phyloP scores from a whole-genome alignment of 352 stramenopile genomes.

The Pseudoperonospora humuli region DNA sequence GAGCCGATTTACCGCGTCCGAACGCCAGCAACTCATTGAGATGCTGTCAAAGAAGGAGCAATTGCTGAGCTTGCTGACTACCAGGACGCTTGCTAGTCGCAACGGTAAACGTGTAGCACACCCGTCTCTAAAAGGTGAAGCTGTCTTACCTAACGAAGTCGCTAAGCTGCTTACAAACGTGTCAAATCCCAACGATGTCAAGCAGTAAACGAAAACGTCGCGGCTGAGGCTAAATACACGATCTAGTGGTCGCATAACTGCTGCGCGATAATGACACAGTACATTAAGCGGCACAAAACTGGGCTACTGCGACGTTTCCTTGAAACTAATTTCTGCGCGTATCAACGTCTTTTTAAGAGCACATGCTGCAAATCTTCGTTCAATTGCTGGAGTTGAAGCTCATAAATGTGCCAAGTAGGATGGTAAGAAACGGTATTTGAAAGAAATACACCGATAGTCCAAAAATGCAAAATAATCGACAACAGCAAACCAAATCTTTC shows the following conservation, averaged over 20 bases:
- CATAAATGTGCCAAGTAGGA: too few species aligned
- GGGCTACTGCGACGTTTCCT: too few species aligned
- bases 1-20: slow-evolving; percentile 26
- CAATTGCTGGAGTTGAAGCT: too few species aligned
- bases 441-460: slow-evolving; percentile 3
- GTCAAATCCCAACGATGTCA: slow-evolving; percentile 7
- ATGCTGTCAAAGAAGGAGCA: slow-evolving; percentile 77
- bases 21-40: slow-evolving; percentile 70
- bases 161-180: slow-evolving; percentile 37
- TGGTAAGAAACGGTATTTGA: too few species aligned
- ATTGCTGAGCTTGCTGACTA: slow-evolving; percentile 68
- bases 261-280: too few species aligned
- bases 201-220: slow-evolving; percentile 17
- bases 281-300: too few species aligned
- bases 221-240: slow-evolving; percentile 6
- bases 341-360: too few species aligned
- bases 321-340: too few species aligned
- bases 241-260: background rate
- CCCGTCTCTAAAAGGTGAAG: slow-evolving; percentile 36
- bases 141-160: slow-evolving; percentile 40
- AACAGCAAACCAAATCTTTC: slow-evolving; percentile 5
- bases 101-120: slow-evolving; percentile 26
- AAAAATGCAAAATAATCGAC: slow-evolving; percentile 1
- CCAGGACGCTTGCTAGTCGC: slow-evolving; percentile 57
- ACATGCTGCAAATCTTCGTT: too few species aligned